Percentiles rank a stretch among this genome's conserved stretches.
phyloP scores from a whole-genome alignment of 192 early-diverging fungal genomes.

The Coemansia interrupta region DNA sequence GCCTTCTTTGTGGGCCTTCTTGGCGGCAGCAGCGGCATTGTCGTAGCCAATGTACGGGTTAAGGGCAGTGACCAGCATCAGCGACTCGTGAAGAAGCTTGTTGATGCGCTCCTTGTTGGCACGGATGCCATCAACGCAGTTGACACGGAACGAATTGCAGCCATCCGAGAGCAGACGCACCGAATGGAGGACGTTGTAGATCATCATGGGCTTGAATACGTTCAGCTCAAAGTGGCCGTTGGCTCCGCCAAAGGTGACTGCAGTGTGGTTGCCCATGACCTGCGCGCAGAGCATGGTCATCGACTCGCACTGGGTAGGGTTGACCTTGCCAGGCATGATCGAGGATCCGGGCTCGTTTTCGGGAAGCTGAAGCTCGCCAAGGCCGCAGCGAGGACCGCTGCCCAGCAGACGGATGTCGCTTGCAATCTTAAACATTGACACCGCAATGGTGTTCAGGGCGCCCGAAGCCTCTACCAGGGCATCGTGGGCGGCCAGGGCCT shows the following conservation, averaged over 20 bases:
- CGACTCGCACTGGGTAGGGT: conserved; percentile 99
- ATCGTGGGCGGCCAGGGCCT: conserved; percentile 97
- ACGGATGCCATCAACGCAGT: conserved; percentile 93
- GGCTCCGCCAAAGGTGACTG: conserved; percentile 86
- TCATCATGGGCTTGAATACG: conserved; percentile 99
- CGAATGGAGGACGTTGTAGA: conserved; percentile 95
- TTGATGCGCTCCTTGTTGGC: conserved; percentile 91
- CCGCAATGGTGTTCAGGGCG: conserved; percentile 90
- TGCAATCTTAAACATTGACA: conserved; percentile 98
- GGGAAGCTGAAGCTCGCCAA: conserved; percentile 92
- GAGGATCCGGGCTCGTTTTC: conserved; percentile 99
- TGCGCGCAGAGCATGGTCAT: conserved; percentile 99
- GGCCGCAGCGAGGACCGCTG: conserved; percentile 95
- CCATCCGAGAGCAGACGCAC: conserved; percentile 84
- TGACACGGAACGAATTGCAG: conserved; percentile 85
- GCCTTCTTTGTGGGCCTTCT: conserved; percentile 93
- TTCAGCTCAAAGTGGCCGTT: conserved; percentile 99
- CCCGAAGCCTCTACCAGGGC: conserved; percentile 95
- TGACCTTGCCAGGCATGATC: conserved; percentile 99
- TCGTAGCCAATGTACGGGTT: conserved; percentile 96
- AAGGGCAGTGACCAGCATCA: conserved; percentile 98
- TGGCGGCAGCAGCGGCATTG: conserved; percentile 91
- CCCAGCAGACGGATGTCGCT: conserved; percentile 97
- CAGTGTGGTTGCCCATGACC: conserved; percentile 97
- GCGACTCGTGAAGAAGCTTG: conserved; percentile 80